Conservation (phyloP, 139 green algal species). For the Chlorella sp. region DNA sequence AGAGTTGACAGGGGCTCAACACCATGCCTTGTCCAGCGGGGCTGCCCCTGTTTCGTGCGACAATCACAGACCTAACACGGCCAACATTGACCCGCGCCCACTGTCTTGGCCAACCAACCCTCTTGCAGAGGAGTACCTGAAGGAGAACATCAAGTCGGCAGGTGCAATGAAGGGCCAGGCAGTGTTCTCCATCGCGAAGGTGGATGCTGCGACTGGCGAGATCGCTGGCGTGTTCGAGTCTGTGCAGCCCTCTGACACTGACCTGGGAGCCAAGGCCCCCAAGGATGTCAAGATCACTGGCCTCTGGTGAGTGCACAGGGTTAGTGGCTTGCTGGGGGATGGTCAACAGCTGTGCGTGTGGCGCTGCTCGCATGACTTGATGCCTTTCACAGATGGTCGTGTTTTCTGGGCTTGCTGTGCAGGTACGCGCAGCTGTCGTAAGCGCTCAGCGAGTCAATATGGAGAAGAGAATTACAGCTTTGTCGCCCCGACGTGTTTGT, state of each 20-base stretch:
- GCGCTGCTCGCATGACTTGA: no score
- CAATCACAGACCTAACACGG: no score
- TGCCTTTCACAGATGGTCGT: no score
- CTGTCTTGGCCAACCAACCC: no score
- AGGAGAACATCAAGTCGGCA: conserved; percentile 97
- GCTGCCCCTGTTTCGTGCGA: no score
- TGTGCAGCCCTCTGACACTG: conserved; percentile 99
- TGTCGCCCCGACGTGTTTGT: no score
- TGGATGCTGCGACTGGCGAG: conserved; percentile 91
- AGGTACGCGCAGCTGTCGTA: conserved; percentile 25
- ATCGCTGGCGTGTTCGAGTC: conserved; percentile 98
- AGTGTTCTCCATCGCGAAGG: conserved; percentile 96
- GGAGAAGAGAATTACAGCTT: conserved; percentile 9
- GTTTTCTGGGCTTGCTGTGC: not conserved
- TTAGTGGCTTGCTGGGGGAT: no score
- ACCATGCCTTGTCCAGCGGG: no score
- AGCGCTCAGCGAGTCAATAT: not conserved
- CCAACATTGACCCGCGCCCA: no score
- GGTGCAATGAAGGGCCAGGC: conserved; percentile 86
- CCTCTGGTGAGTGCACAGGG: conserved; percentile 75
- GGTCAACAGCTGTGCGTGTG: no score
- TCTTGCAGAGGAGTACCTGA: conserved; percentile 87
- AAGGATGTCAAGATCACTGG: conserved; percentile 99
- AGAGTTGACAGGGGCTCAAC: no score
- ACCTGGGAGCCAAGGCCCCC: conserved; percentile 97